A percentile compares a stretch with the other conserved stretches of the same genome.
These are phyloP conservation scores for Macrophomina phaseolina DNA, from an alignment of 2,329 filamentous ascomycete genomes.

Conservation along the genomic window DNA sequence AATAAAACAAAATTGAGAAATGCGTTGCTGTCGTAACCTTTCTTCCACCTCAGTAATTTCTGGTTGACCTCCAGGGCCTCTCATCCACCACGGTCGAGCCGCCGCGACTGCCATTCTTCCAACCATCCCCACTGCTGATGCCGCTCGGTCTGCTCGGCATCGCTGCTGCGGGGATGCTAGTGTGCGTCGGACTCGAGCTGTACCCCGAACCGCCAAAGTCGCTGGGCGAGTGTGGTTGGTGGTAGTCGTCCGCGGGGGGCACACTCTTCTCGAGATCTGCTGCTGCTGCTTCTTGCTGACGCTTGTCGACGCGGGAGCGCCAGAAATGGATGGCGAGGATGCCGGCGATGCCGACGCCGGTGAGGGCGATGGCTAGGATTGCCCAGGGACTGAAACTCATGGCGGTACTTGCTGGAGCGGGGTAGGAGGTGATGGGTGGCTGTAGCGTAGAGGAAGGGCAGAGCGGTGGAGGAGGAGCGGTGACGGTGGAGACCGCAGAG, in stretches of 20 bases:
- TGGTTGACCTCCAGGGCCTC: no score
- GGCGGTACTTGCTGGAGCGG: background rate
- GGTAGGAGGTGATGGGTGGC: no score
- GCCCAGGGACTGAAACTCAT: constrained; percentile 16
- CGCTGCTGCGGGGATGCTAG: no score
- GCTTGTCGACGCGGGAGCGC: constrained; percentile 15
- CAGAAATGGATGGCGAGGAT: constrained; percentile 9
- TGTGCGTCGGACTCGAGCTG: background rate
- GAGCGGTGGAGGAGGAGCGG: background rate
- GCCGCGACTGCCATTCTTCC: no score
- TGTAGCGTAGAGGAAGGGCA: background rate
- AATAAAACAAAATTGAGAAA: no score
- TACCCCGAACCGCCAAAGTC: background rate
- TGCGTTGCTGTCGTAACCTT: no score
- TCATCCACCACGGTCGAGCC: no score
- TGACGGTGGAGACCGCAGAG: background rate
- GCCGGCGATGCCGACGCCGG: constrained; percentile 8
- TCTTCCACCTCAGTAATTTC: no score
- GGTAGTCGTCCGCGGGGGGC: background rate
- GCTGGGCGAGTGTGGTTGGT: background rate
- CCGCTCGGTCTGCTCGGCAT: constrained; percentile 11
- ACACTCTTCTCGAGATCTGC: background rate
- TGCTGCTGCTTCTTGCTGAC: background rate
- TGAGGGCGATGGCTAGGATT: constrained; percentile 16
- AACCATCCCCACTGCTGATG: background rate